These are phyloP conservation scores for Lablab purpureus DNA, from an alignment of 306 rosid species.

Conservation along the genomic window DNA sequence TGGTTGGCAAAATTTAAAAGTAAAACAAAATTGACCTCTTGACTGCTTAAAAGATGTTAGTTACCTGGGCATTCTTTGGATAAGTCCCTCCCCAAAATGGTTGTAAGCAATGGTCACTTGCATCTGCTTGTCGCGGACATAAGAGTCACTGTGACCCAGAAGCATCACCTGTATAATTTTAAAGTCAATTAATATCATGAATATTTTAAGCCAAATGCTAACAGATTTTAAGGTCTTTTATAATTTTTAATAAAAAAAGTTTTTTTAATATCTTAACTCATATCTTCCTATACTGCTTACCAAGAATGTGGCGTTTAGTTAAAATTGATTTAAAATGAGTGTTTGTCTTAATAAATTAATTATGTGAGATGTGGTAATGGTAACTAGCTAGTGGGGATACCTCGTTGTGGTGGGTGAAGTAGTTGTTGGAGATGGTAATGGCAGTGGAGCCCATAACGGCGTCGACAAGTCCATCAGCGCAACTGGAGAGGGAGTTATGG, in stretches of 20 bases:
- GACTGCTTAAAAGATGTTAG: neutral
- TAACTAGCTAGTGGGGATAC: slow-evolving; percentile 41
- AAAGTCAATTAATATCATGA: neutral
- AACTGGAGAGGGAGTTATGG: slow-evolving; percentile 83
- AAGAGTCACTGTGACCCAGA: slow-evolving; percentile 94
- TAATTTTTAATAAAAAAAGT: too few species aligned
- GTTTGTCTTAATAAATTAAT: too few species aligned
- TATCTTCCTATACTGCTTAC: too few species aligned
- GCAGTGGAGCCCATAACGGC: slow-evolving; percentile 96
- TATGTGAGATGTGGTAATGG: too few species aligned
- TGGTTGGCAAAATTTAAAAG: neutral
- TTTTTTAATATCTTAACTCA: too few species aligned
- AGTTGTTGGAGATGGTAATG: slow-evolving; percentile 88
- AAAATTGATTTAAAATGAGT: too few species aligned
- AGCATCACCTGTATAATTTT: slow-evolving; percentile 74
- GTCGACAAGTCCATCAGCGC: slow-evolving; percentile 93
- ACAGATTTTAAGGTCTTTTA: too few species aligned
- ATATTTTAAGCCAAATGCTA: neutral
- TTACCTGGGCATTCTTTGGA: slow-evolving; percentile 99
- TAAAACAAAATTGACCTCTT: neutral
- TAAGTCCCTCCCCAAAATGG: slow-evolving; percentile 97
- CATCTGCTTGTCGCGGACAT: slow-evolving; percentile 85
- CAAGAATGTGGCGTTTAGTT: too few species aligned
- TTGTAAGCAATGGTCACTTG: slow-evolving; percentile 98
- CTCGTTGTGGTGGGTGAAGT: slow-evolving; percentile 95